Evolutionary conservation across 1,284 basidiomycete species (phyloP), one percentile per base, ranked within the genome.

Genomic region (Boletus calvinii): DNA sequence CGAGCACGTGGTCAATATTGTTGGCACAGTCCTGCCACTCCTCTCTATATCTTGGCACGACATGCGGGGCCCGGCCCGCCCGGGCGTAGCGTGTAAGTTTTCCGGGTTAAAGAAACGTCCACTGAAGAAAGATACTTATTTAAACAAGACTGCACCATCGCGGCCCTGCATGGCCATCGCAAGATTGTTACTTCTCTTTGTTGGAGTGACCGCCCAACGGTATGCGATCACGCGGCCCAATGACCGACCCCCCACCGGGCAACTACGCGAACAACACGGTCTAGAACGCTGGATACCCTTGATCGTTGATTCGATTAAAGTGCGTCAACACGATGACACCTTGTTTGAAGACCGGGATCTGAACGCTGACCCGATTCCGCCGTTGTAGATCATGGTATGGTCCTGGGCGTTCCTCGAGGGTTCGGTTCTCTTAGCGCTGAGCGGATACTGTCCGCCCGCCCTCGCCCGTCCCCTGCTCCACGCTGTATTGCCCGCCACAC

Each of bases 191-290:
- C 38, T 61, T 10, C 20, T 52, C 32, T 7, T 54, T 18, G 29
- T 38, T 26, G 26, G 12, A 1, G 15, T 15, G 7, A 9, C 31
- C 5, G 53, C 39, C 9, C 45, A 50, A 12, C 20, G 38, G 0
- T 43, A 54, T 18, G 46, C 46, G 6, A 3, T 2, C 2, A 64
- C 62, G 1, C 12, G 53, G 3, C 63, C 62, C 29, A 54, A 59
- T 3, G 37, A 7, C 1, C 48, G 40, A 11, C 62, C 60, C 4
- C 47, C 58, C 6, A 15, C 41, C 1, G 50, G 46, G 6, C 40
- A 62, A 9, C 48, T 63, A 0, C 61, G 48, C 18, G 42, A 60
- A 53, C 58, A 54, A 38, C 29, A 12, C 9, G 53, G 51, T 6
- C 2, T 9, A 4, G 61, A 64, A 32, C 42, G 6, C 2, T 11